Base-by-base conservation (phyloP, 2,329 filamentous ascomycete genomes). In the Xylaria arbuscula region DNA sequence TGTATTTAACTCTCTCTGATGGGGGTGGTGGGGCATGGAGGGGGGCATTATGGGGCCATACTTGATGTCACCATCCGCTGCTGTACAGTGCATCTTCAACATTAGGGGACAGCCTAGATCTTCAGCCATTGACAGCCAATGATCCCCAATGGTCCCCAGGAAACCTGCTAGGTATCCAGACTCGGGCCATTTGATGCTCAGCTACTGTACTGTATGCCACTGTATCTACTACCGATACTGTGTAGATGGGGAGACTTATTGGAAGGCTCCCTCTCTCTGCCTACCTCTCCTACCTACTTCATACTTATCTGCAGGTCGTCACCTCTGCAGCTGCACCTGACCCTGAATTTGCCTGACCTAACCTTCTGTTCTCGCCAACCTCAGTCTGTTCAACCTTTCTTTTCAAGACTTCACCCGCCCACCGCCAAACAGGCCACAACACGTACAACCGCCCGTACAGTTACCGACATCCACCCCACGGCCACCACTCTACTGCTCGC, bases 311-410 rank as follows among this genome's bases (percentile, higher is more conserved):
- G 69, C 67, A 65, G n/a, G 51, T 51, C 24, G 64, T 51, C 55
- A 48, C 53, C 50, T 42, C 32, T 66, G 63, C 67, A 64, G 55
- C 62, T 70, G 70, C 70, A 69, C 67, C 67, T 71, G 64, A 69
- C 65, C 66, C 51, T 56, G 62, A 63, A 38, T 34, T 11, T 42
- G 50, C 28, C 28, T 38, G 45, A 51, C 54, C 15, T 55, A 36
- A 51, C 28, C 40, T 62, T 51, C 40, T 48, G 38, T 45, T 53
- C n/a, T 50, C 56, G 6, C 42, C 40, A 17, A 45, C n/a, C 45
- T 51, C 6, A 48, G 40, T 61, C 38, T n/a, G 66, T 64, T 55
- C 55, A 62, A 59, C 53, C 53, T 60, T 36, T 56, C 56, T 38
- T 55, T 38, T 50, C 50, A 47, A 10, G 47, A 56, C 32, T 48